Evolutionary conservation across 2,329 filamentous ascomycete species (phyloP), one percentile per base, ranked within the genome.

Genomic region (Didymella sp.): DNA sequence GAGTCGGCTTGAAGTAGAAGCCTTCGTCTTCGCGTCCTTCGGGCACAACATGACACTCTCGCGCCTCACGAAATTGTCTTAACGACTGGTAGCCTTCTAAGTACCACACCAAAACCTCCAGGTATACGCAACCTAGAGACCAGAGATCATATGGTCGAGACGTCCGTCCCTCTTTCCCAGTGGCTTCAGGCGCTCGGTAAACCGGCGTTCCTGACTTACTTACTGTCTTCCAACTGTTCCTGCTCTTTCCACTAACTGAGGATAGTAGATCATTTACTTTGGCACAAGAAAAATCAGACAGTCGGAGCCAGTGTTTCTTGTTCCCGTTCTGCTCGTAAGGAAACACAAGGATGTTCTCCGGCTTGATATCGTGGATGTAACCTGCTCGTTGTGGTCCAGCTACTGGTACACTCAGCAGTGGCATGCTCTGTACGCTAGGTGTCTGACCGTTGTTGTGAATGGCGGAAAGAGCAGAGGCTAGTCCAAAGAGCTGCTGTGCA

Each of bases 271-370:
- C 43, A 4, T 30, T 30, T 7, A 56, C 54, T 17, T 56, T 61
- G 8, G 59, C 56, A 15, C 51, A 61, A 0, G 59, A 61, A 19
- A 56, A 59, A n/a, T 59, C 56, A 1, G 56, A 56, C 13, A 61
- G 17, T 1, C 56, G 17, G 12, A 61, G 25, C 59, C 56, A 61
- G 25, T 52, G 50, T 1, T 2, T 41, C 15, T 59, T 60, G 11
- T 27, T 41, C 2, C 53, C 53, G 13, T 37, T 2, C 0, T 21
- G 7, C 2, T 38, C n/a, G 28, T 56, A 59, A 6, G 31, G 11
- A 25, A 51, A 56, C 13, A 51, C 15, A 9, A 56, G 47, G 2
- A 56, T 11, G 3, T 56, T 56, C 13, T 51, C 54, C 0, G 47
- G 42, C 19, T 51, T 56, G 35, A 56, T 51, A n/a, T 56, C 47